These are phyloP conservation scores for Nigrospora osmanthi DNA, from an alignment of 2,329 filamentous ascomycete genomes.

Conservation along the genomic window DNA sequence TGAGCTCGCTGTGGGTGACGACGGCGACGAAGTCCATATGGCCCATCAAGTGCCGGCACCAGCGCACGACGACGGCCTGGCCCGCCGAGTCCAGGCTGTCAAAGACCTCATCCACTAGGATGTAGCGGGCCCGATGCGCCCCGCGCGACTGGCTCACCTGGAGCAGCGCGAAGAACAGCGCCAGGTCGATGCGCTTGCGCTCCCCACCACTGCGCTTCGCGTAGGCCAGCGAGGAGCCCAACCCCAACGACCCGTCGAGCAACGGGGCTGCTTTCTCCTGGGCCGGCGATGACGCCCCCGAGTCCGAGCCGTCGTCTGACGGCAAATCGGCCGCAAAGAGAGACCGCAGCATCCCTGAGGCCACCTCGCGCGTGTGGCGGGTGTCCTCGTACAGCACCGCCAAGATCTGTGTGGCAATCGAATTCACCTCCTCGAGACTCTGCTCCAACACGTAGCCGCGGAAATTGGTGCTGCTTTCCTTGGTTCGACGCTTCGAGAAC, in stretches of 20 bases:
- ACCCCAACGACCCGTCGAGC: slow-evolving; percentile 15
- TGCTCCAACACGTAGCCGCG: slow-evolving; percentile 16
- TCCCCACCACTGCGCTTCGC: slow-evolving; percentile 25
- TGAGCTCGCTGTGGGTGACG: slow-evolving; percentile 14
- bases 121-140: slow-evolving; percentile 20
- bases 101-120: slow-evolving; percentile 25
- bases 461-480: slow-evolving; percentile 11
- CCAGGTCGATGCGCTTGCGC: slow-evolving; percentile 25
- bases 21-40: slow-evolving; percentile 13
- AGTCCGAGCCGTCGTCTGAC: not conserved
- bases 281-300: not conserved
- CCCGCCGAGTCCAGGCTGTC: slow-evolving; percentile 21
- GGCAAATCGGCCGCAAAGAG: not conserved
- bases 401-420: slow-evolving; percentile 16
- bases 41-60: slow-evolving; percentile 10
- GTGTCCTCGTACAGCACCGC: slow-evolving; percentile 19
- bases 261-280: not conserved
- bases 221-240: slow-evolving; percentile 15
- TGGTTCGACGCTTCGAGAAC: slow-evolving; percentile 9
- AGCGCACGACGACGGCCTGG: slow-evolving; percentile 16
- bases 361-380: slow-evolving; percentile 1
- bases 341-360: not conserved
- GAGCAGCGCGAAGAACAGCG: slow-evolving; percentile 24
- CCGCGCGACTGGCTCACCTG: slow-evolving; percentile 16
- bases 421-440: slow-evolving; percentile 20